Conservation (phyloP, 225 moss, liverwort and hornwort species). For the Straminergon stramineum region DNA sequence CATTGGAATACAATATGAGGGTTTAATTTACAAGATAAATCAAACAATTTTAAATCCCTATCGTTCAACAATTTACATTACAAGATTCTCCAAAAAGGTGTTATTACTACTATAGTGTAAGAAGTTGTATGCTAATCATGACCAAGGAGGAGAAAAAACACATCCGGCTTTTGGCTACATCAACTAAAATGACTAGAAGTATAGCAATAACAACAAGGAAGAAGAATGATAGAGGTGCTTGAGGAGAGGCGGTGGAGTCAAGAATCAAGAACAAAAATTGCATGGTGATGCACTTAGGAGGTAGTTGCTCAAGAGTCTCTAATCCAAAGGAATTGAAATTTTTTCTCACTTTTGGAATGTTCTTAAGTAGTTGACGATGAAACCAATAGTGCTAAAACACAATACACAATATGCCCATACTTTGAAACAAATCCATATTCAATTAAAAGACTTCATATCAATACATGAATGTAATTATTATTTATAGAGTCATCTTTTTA, state of each 20-base stretch:
- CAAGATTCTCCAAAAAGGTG: fast-evolving
- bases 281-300: background rate
- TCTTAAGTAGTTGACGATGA: background rate
- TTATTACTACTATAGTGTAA: background rate
- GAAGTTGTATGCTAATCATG: background rate
- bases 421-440: background rate
- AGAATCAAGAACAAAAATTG: background rate
- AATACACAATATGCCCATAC: background rate
- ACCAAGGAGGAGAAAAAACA: background rate
- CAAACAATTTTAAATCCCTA: too few species aligned
- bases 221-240: background rate
- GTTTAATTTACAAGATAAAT: background rate
- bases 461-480: background rate
- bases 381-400: background rate
- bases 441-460: background rate
- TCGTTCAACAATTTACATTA: background rate
- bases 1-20: background rate
- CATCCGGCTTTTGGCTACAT: background rate
- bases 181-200: background rate
- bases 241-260: fast-evolving
- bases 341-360: background rate
- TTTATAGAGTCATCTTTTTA: background rate
- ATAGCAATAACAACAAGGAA: background rate
- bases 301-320: background rate
- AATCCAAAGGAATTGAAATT: fast-evolving